Base-by-base conservation (phyloP, 1,139 yeast genomes). In the Suhomyces maxii region DNA sequence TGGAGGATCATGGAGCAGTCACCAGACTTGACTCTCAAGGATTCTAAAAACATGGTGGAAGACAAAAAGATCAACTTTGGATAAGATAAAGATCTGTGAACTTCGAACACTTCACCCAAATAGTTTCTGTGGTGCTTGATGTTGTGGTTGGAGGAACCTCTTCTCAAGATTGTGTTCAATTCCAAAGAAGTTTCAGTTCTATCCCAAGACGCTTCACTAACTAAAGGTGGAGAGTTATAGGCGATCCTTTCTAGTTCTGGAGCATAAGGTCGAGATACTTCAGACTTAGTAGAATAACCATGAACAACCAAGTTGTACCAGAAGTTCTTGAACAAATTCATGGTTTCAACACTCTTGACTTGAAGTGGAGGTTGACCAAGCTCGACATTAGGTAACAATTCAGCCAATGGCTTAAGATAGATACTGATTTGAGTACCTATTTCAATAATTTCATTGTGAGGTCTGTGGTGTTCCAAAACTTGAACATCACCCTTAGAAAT, bases 251-350 rank as follows among this genome's bases (percentile, higher is more conserved):
- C 77, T 44, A 95, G 73, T 34, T 80, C 82, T 0, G 52, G 51
- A 45, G 68, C 61, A 57, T 79, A 77, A 9, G 69, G 66, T 45
- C 71, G 68, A 9, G 84, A 78, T 57, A 83, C 71, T 11, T 74
- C 73, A 0, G 96, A 84, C 42, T 77, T 77, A 43, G 76, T 73
- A 25, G 84, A 79, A 61, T 84, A 90, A 0, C 99, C 99, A 65
- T 93, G 97, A 37, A 91, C 89, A 5, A 86, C 95, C 79, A 93
- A 76, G 60, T 91, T 93, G 63, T 88, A 90, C 99, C 99, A 95
- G 41, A 89, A 83, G 63, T 93, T 88, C 59, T 96, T 81, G 70
- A 91, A 89, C 48, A 85, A 69, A 39, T 79, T 71, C 44, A 80
- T 68, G 2, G 80, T 75, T 12, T 68, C 73, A 36, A 77, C 69